A percentile compares a stretch with the other conserved stretches of the same genome.
phyloP scores from a whole-genome alignment of 106 monocot species.

The Phalaenopsis aphrodite region DNA sequence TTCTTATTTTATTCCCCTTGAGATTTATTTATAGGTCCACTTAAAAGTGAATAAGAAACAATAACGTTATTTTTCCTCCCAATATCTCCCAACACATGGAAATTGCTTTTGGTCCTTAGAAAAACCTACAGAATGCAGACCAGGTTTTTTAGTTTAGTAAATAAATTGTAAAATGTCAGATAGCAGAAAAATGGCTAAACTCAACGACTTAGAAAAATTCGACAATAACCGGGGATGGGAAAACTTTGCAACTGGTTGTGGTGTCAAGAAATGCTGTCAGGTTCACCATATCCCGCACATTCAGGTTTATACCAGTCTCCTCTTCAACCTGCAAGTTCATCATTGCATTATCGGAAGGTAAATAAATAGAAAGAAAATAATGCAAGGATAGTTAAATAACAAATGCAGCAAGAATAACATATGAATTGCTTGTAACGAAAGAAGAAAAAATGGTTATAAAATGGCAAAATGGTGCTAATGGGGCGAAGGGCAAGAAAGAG shows the following conservation, averaged over 20 bases:
- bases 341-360: not conserved
- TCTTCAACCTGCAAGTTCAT: conserved; percentile 76
- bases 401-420: not conserved
- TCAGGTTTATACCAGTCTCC: conserved; percentile 76
- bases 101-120: too few species aligned
- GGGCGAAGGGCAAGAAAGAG: not conserved
- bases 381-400: not conserved
- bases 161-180: not conserved
- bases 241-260: conserved; percentile 53
- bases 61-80: too few species aligned
- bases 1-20: too few species aligned
- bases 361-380: not conserved
- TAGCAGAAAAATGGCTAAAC: not conserved
- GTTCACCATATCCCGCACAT: conserved; percentile 66
- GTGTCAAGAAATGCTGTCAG: conserved; percentile 93
- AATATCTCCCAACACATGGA: too few species aligned
- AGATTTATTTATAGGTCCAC: too few species aligned
- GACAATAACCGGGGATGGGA: conserved; percentile 71
- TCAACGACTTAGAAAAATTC: not conserved
- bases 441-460: not conserved
- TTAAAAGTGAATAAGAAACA: too few species aligned
- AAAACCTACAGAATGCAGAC: too few species aligned
- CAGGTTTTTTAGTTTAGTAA: too few species aligned
- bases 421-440: not conserved
- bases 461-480: not conserved